phyloP scores from a whole-genome alignment of 345 rosid genomes.

The Eucalyptus polyanthemos region DNA sequence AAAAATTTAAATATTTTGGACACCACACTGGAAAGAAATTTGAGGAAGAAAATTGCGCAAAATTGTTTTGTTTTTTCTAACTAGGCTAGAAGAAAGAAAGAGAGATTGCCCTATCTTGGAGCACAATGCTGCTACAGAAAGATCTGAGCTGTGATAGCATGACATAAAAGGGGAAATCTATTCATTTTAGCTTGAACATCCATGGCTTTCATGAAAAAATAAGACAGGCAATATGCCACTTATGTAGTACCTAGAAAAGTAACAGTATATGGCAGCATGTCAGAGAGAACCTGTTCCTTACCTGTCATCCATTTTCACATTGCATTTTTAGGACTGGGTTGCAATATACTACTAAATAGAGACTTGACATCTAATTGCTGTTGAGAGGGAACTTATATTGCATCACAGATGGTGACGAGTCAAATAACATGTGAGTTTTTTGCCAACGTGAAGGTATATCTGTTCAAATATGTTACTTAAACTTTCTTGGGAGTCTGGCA shows the following conservation, averaged over 20 bases:
- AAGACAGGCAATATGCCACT: neutral
- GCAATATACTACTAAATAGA: neutral
- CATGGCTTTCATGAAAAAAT: neutral
- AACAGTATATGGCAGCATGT: neutral
- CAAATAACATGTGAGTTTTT: neutral
- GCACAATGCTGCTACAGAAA: neutral
- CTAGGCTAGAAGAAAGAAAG: neutral
- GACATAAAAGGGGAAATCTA: neutral
- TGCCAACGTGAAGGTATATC: neutral
- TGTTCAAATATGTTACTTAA: neutral
- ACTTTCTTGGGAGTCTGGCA: neutral
- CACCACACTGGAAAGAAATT: neutral
- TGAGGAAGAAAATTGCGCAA: neutral
- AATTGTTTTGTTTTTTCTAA: neutral
- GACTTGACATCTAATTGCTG: neutral
- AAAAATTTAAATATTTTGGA: neutral
- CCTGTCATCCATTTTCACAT: neutral
- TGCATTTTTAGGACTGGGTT: neutral
- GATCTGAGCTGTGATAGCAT: neutral
- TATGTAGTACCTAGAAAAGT: neutral
- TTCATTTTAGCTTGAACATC: neutral
- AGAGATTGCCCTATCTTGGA: neutral
- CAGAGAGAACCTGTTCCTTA: neutral
- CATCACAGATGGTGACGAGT: neutral
- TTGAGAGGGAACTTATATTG: neutral